Evolutionary conservation across 805 yeast species (phyloP), one percentile per base, ranked within the genome.

Genomic region (Metschnikowia dekortorum): DNA sequence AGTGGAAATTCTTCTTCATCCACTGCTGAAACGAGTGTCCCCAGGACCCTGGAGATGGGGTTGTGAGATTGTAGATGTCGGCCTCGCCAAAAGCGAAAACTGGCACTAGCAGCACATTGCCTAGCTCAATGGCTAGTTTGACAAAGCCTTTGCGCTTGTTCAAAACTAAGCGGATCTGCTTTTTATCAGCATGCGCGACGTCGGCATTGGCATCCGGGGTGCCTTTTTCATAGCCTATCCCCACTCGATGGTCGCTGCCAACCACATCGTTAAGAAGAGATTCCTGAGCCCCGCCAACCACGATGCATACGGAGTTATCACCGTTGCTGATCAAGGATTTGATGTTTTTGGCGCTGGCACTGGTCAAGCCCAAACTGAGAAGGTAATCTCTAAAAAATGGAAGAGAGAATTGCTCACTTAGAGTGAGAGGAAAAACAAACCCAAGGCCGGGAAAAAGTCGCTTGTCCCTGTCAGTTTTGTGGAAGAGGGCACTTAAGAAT

Each of bases 251-350:
- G 36, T 61, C 55, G 8, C 58, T 55, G 1, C 71, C 67, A 11
- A 73, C 75, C 55, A 70, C 68, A 43, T 67, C 64, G 53, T 73
- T 73, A 29, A 88, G 65, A 35, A 94, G 71, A 1, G 95, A 83
- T 61, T 94, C 99, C 52, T 89, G 87, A 0, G 98, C 98, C 0
- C 99, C 99, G 2, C 99, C 99, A 26, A 94, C 84, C 1, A 94
- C 98, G 51, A 94, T 84, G 54, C 92, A 87, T 10, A 91, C 85
- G 2, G 96, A 87, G 58, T 81, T 84, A 55, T 85, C 82, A 13
- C 78, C 78, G 50, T 82, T 78, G 47, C 65, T 68, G 44, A 94
- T 74, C 29, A 89, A 73, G 28, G 83, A 76, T 53, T 79, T 69
- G 41, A 94, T 86, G 56, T 91, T 89, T 43, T 71, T 73, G 48